Base-by-base conservation (phyloP, 495 filamentous ascomycete genomes). In the Zalerion maritima region DNA sequence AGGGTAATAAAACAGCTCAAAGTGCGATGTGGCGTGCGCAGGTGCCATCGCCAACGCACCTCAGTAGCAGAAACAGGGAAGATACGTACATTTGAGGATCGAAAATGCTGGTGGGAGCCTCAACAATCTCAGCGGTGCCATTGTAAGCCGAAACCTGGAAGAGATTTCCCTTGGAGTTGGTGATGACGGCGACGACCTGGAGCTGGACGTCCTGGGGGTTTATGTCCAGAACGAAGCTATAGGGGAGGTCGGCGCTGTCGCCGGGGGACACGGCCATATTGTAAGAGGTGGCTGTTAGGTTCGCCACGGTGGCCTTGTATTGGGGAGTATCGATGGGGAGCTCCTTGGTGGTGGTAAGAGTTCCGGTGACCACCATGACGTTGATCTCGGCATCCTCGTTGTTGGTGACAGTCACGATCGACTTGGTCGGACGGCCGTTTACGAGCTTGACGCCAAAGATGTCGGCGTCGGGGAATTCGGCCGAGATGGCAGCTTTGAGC, bases 361-460 rank as follows among this genome's bases (percentile, higher is more conserved):
- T 68, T 21, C 86, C 89, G 12, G 79, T 81, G 13, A 94, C 49
- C 39, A 91, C 72, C 45, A 72, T 61, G 18, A 97, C 69, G 26
- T 65, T 66, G 36, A 96, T 67, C 13, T 87, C 71, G 28, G 58
- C 62, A 3, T 72, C 67, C 60, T 97, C 89, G 34, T 80, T 64
- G 61, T 97, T 97, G 53, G 65, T 67, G 49, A 94, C 63, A 37
- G 77, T 69, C 45, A 97, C 60, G 18, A 91, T 60, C 4, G 86
- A 77, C 50, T 73, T 68, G 29, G 84, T 94, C n/a, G 83, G 69
- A 36, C 76, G 72, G 46, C 84, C 82, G 49, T 97, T 97, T 60
- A 96, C 71, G 31, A 94, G 73, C 68, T 93, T 94, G 39, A 96
- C 71, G 39, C 89, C 89, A 42, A 93, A 92, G 59, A 93, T 77